A percentile compares a stretch with the other conserved stretches of the same genome.
Conservation (phyloP, 768 basidiomycete genomes). For the Boletus subcaerulescens region DNA sequence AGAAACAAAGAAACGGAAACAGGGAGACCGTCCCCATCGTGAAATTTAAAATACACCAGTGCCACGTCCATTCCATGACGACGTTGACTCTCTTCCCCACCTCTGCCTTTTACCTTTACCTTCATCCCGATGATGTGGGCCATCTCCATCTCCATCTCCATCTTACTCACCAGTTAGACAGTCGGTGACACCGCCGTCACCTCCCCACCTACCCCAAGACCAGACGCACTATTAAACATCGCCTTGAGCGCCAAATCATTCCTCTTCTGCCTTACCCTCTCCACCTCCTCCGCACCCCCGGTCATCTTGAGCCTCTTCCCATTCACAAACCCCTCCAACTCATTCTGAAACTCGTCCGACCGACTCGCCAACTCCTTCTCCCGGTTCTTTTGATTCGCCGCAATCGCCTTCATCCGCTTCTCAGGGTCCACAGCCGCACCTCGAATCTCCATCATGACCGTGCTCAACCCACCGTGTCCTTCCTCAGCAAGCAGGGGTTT, state of each 20-base stretch:
- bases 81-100: neutral
- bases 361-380: conserved; percentile 69
- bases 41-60: neutral
- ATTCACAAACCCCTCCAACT: conserved; percentile 82
- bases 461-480: conserved; percentile 61
- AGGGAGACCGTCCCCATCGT: neutral
- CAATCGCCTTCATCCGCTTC: conserved; percentile 87
- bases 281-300: conserved; percentile 88
- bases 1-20: neutral
- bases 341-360: conserved; percentile 81
- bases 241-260: conserved; percentile 85
- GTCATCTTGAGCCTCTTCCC: conserved; percentile 93
- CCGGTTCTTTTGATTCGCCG: conserved; percentile 76
- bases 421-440: conserved; percentile 80
- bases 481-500: conserved; percentile 65
- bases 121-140: neutral
- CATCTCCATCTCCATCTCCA: neutral
- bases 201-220: neutral
- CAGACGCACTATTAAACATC: conserved; percentile 58
- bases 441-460: conserved; percentile 89
- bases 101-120: neutral
- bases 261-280: conserved; percentile 80
- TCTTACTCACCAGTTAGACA: neutral
- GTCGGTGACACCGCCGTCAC: conserved; percentile 7
- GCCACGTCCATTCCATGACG: neutral